Evolutionary conservation across 345 rosid species (phyloP).

Genomic region (Salix udensis): DNA sequence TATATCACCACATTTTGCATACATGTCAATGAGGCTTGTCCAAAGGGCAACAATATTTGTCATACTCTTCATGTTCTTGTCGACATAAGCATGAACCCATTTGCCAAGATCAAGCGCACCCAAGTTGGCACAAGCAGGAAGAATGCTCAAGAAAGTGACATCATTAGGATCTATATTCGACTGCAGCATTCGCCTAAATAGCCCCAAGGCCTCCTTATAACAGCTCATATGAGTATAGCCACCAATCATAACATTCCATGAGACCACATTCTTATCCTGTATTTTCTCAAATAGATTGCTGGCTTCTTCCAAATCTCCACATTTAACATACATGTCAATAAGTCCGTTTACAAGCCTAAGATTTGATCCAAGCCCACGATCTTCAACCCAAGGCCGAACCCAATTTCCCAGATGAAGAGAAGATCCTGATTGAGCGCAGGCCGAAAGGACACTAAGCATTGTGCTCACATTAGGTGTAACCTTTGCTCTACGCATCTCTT

Average conservation of each 20-base stretch:
- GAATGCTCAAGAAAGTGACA: constrained; percentile 22
- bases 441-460: constrained; percentile 56
- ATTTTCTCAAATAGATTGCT: constrained; percentile 14
- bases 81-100: constrained; percentile 24
- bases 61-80: constrained; percentile 5
- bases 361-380: constrained; percentile 39
- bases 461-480: constrained; percentile 57
- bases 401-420: constrained; percentile 47
- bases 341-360: constrained; percentile 50
- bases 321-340: constrained; percentile 65
- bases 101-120: constrained; percentile 24
- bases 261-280: constrained; percentile 13
- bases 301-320: constrained; percentile 36
- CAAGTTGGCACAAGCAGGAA: constrained; percentile 22
- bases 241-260: constrained; percentile 30
- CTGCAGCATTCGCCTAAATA: constrained; percentile 16
- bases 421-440: constrained; percentile 58
- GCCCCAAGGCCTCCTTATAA: constrained; percentile 16
- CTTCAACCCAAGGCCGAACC: constrained; percentile 47
- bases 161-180: constrained; percentile 24
- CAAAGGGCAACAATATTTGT: constrained; percentile 7
- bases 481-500: constrained; percentile 42
- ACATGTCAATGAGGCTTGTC: constrained; percentile 29
- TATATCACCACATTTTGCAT: constrained; percentile 25
- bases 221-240: constrained; percentile 13